Percentiles rank a stretch among this genome's conserved stretches.
These are phyloP conservation scores for Leptoxyphium fumago DNA, from an alignment of 2,329 filamentous ascomycete genomes.

Conservation along the genomic window DNA sequence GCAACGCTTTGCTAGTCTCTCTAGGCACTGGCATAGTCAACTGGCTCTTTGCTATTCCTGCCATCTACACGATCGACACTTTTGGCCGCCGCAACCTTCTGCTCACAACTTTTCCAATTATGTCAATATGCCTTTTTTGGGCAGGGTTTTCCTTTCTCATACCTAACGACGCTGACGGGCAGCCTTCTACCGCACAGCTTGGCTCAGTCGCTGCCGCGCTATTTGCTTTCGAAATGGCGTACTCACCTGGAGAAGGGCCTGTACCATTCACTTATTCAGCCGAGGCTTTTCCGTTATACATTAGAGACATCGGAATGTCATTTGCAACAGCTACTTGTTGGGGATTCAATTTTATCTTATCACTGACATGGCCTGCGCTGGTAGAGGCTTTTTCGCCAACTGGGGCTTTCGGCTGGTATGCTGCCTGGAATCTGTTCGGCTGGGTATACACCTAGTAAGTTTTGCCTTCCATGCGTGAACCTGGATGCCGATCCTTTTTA, in stretches of 20 bases:
- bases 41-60: constrained; percentile 11
- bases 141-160: constrained; percentile 27
- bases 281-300: constrained; percentile 29
- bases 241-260: constrained; percentile 25
- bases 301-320: constrained; percentile 23
- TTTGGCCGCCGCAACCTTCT: constrained; percentile 30
- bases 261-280: constrained; percentile 34
- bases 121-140: constrained; percentile 34
- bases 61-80: constrained; percentile 28
- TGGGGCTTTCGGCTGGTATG: constrained; percentile 42
- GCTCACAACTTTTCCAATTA: constrained; percentile 29
- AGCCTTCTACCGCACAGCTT: constrained; percentile 11
- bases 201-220: constrained; percentile 25
- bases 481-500: background rate
- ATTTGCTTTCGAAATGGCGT: constrained; percentile 17
- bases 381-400: constrained; percentile 32
- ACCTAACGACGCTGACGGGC: constrained; percentile 7
- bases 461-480: background rate
- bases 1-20: constrained; percentile 16
- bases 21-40: constrained; percentile 19
- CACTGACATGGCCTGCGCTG: constrained; percentile 33
- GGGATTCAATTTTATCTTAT: constrained; percentile 24
- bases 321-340: constrained; percentile 41
- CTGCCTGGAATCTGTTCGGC: constrained; percentile 27
- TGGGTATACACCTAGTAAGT: constrained; percentile 6